phyloP scores from a whole-genome alignment of 169 alveolate species.

The Plasmodium vivax region DNA sequence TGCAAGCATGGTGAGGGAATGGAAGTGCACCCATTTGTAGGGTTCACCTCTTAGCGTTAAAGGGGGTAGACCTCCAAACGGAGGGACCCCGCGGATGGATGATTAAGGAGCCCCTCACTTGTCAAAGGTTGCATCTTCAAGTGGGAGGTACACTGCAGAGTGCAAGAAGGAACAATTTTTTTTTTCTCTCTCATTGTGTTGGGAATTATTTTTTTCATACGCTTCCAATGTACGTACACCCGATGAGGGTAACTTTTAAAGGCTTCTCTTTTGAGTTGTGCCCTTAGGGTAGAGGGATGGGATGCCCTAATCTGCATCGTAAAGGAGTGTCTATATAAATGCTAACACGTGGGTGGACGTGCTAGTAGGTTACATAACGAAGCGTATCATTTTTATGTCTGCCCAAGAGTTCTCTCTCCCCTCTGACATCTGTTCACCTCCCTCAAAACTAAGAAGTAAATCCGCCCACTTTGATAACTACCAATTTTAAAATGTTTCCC shows the following conservation, averaged over 20 bases:
- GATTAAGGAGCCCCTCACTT: not conserved
- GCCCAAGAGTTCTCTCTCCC: not conserved
- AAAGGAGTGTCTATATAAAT: not conserved
- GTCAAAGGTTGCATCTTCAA: not conserved
- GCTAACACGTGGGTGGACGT: not conserved
- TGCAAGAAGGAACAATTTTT: not conserved
- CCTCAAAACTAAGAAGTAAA: not conserved
- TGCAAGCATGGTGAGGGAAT: not conserved
- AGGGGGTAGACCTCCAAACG: not conserved
- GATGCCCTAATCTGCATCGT: not conserved
- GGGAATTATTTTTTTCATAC: not conserved
- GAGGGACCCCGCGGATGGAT: not conserved
- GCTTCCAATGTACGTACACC: not conserved
- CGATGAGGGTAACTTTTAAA: not conserved
- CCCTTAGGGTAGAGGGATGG: not conserved
- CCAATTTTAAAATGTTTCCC: constrained; percentile 2
- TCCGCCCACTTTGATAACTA: not conserved
- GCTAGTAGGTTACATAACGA: not conserved
- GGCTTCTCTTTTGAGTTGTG: not conserved
- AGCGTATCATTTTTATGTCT: not conserved
- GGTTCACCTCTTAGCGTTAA: not conserved
- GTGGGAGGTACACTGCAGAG: not conserved
- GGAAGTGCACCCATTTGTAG: not conserved
- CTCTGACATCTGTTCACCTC: not conserved
- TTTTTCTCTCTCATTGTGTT: not conserved